Evolutionary conservation across 768 basidiomycete genomes (phyloP).

Genomic region (Antrodiella citrinella): DNA sequence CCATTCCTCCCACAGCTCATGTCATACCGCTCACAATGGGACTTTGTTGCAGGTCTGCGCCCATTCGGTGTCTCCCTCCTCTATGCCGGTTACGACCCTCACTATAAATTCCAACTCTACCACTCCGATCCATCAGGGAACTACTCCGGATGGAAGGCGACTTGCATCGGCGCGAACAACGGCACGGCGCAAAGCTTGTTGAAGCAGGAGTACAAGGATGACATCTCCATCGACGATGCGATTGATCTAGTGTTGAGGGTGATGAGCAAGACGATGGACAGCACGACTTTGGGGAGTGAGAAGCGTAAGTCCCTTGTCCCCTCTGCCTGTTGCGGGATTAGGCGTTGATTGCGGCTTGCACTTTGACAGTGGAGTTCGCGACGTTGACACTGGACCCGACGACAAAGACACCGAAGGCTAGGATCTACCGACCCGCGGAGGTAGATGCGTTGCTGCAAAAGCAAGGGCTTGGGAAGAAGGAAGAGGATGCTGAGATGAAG

Average conservation of each 20-base stretch:
- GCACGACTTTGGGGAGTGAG: constrained; percentile 91
- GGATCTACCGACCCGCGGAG: constrained; percentile 86
- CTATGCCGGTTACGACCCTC: constrained; percentile 94
- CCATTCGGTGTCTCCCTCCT: constrained; percentile 97
- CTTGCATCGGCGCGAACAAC: constrained; percentile 97
- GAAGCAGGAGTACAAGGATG: constrained; percentile 98
- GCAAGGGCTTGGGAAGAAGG: constrained; percentile 83
- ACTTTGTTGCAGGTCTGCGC: constrained; percentile 64
- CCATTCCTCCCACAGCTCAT: no score
- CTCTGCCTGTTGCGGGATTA: background rate
- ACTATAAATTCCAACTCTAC: constrained; percentile 95
- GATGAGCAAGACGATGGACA: constrained; percentile 99
- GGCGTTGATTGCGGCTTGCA: constrained; percentile 2
- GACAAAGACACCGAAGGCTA: constrained; percentile 75
- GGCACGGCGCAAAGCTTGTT: constrained; percentile 91
- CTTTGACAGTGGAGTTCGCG: constrained; percentile 81
- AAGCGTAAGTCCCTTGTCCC: constrained; percentile 56
- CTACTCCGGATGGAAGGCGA: constrained; percentile 98
- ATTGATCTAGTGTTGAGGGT: constrained; percentile 86
- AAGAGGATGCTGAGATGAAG: constrained; percentile 77
- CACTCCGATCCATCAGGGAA: constrained; percentile 98
- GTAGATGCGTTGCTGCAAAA: constrained; percentile 75
- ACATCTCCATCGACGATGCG: constrained; percentile 84
- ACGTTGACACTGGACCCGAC: constrained; percentile 79
- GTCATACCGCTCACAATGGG: no score